phyloP scores from a whole-genome alignment of 768 basidiomycete genomes.

The Phylloporus sp. region DNA sequence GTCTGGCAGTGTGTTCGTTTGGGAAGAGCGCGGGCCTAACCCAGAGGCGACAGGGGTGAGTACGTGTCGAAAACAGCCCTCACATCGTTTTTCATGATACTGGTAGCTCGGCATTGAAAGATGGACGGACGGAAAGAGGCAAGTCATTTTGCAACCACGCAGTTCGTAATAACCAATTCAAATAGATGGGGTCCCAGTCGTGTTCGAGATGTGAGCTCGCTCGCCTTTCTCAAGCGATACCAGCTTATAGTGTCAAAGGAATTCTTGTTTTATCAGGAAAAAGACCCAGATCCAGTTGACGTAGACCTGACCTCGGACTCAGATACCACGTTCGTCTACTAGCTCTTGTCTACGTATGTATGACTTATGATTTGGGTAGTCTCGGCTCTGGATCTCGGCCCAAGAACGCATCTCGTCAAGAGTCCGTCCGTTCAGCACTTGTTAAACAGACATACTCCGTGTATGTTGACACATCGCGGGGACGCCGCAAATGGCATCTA shows the following conservation, averaged over 20 bases:
- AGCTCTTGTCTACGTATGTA: not conserved
- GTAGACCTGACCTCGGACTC: constrained; percentile 49
- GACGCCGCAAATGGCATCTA: constrained; percentile 79
- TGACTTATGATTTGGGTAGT: constrained; percentile 17
- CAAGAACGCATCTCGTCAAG: constrained; percentile 24
- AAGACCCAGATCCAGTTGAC: constrained; percentile 48
- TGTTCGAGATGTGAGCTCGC: constrained; percentile 60
- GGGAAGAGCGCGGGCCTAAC: constrained; percentile 75
- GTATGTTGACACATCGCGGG: constrained; percentile 59
- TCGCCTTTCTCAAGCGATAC: not conserved
- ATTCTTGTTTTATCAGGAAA: constrained; percentile 75
- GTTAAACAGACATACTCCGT: constrained; percentile 83
- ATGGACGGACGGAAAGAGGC: constrained; percentile 72
- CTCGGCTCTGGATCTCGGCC: constrained; percentile 29
- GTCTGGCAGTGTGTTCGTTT: constrained; percentile 77
- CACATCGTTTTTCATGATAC: not conserved
- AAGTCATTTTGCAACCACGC: constrained; percentile 1
- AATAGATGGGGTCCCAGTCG: constrained; percentile 73
- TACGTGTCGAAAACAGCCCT: constrained; percentile 9
- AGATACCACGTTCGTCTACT: constrained; percentile 41
- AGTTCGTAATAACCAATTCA: constrained; percentile 1
- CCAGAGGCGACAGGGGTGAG: constrained; percentile 64
- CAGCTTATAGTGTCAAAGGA: constrained; percentile 42
- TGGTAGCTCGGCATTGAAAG: constrained; percentile 68
- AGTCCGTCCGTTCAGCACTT: constrained; percentile 44